phyloP scores from a whole-genome alignment of 495 filamentous ascomycete genomes.

The Penicillium dipodomyicola region DNA sequence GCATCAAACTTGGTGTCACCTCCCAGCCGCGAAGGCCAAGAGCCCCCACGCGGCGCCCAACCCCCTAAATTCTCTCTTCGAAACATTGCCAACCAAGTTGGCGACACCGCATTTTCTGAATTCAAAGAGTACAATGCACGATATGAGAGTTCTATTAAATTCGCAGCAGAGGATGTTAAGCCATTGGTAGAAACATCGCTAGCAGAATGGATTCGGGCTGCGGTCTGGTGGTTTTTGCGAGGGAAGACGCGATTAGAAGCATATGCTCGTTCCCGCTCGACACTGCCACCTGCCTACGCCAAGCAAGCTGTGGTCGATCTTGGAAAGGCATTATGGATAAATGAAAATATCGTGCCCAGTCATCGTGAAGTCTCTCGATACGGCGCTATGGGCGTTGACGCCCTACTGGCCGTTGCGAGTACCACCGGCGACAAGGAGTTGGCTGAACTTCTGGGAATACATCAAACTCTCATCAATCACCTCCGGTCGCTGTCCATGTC shows the following conservation, averaged over 20 bases:
- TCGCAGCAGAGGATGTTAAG: slow-evolving; percentile 68
- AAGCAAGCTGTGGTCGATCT: slow-evolving; percentile 75
- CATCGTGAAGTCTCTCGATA: slow-evolving; percentile 53
- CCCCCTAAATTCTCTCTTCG: slow-evolving; percentile 42
- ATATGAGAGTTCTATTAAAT: slow-evolving; percentile 63
- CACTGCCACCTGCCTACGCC: slow-evolving; percentile 24
- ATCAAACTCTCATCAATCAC: slow-evolving; percentile 57
- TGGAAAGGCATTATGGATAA: slow-evolving; percentile 80
- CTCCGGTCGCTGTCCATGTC: slow-evolving; percentile 72
- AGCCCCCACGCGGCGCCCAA: slow-evolving; percentile 28
- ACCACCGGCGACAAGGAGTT: slow-evolving; percentile 49
- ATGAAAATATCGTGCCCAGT: slow-evolving; percentile 58
- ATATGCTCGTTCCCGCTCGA: slow-evolving; percentile 60
- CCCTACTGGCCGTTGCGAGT: slow-evolving; percentile 41
- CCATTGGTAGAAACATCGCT: slow-evolving; percentile 57
- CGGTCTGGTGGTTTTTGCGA: slow-evolving; percentile 84
- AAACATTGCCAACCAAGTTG: slow-evolving; percentile 42
- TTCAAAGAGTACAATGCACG: slow-evolving; percentile 66
- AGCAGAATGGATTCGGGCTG: slow-evolving; percentile 65
- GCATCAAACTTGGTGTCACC: slow-evolving; percentile 12
- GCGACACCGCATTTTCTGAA: slow-evolving; percentile 63
- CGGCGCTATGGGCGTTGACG: slow-evolving; percentile 45
- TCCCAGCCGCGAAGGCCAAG: slow-evolving; percentile 24
- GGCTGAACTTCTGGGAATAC: slow-evolving; percentile 49
- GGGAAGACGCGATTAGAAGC: slow-evolving; percentile 71